phyloP scores from a whole-genome alignment of 1,139 yeast genomes.

The Scheffersomyces segobiensis region DNA sequence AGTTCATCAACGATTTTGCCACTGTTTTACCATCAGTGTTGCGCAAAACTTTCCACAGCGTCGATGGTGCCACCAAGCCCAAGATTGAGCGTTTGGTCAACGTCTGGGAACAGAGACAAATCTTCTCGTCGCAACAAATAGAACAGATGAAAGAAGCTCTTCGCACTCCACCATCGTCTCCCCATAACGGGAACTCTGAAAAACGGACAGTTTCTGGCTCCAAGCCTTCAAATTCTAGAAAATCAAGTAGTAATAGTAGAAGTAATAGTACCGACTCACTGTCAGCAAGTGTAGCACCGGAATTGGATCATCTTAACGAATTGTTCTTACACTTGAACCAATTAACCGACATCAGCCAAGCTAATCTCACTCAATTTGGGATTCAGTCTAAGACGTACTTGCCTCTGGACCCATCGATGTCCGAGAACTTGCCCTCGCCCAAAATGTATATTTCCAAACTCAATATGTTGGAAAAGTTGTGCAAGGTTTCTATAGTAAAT shows the following conservation, averaged over 20 bases:
- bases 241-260: background rate
- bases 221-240: background rate
- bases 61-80: constrained; percentile 44
- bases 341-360: constrained; percentile 33
- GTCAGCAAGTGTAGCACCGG: constrained; percentile 31
- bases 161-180: constrained; percentile 14
- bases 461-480: constrained; percentile 42
- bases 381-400: constrained; percentile 44
- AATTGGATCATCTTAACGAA: constrained; percentile 38
- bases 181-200: background rate
- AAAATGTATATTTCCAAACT: constrained; percentile 48
- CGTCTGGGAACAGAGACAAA: constrained; percentile 73
- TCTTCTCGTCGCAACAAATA: constrained; percentile 51
- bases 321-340: constrained; percentile 30
- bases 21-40: constrained; percentile 44
- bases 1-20: constrained; percentile 61
- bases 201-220: background rate
- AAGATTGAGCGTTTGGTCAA: constrained; percentile 63
- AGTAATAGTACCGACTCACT: background rate
- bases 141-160: constrained; percentile 41
- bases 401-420: constrained; percentile 40
- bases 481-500: constrained; percentile 35
- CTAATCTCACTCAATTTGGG: constrained; percentile 43
- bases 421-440: constrained; percentile 55
- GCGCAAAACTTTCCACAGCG: constrained; percentile 29